Conservation (phyloP, 2,329 filamentous ascomycete species). For the Xylariaceae sp. region DNA sequence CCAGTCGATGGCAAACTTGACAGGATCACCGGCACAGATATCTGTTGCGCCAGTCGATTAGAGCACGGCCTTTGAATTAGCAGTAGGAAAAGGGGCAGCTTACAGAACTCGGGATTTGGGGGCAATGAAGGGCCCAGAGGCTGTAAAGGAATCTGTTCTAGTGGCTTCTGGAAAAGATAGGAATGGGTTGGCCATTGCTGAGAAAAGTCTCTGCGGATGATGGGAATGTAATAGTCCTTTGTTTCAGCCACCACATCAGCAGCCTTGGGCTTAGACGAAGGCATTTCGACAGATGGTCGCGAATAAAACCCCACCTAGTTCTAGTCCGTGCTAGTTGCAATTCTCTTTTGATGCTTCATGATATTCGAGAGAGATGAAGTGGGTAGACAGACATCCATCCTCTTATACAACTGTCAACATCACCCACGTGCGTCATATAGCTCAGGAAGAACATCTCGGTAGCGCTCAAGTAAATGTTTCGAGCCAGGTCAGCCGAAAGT, state of each 20-base stretch:
- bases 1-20: slow-evolving; percentile 57
- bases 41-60: slow-evolving; percentile 30
- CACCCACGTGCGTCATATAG: slow-evolving; percentile 14
- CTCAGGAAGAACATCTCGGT: slow-evolving; percentile 18
- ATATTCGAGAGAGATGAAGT: background rate
- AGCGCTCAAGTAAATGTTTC: slow-evolving; percentile 14
- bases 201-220: slow-evolving; percentile 53
- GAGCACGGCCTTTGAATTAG: slow-evolving; percentile 6
- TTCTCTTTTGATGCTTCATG: slow-evolving; percentile 3
- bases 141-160: slow-evolving; percentile 40
- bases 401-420: slow-evolving; percentile 11
- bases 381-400: slow-evolving; percentile 6
- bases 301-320: slow-evolving; percentile 3
- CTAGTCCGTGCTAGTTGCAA: slow-evolving; percentile 1
- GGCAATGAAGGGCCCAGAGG: slow-evolving; percentile 34
- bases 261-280: slow-evolving; percentile 54
- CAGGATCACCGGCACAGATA: slow-evolving; percentile 54
- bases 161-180: slow-evolving; percentile 49
- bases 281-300: slow-evolving; percentile 39
- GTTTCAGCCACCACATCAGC: slow-evolving; percentile 68
- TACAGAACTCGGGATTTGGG: slow-evolving; percentile 43
- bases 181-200: slow-evolving; percentile 54
- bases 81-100: slow-evolving; percentile 16
- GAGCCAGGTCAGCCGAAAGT: slow-evolving; percentile 13
- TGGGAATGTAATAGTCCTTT: slow-evolving; percentile 64